Evolutionary conservation across 2,329 filamentous ascomycete species (phyloP).

Genomic region (Mollisia scopiformis): DNA sequence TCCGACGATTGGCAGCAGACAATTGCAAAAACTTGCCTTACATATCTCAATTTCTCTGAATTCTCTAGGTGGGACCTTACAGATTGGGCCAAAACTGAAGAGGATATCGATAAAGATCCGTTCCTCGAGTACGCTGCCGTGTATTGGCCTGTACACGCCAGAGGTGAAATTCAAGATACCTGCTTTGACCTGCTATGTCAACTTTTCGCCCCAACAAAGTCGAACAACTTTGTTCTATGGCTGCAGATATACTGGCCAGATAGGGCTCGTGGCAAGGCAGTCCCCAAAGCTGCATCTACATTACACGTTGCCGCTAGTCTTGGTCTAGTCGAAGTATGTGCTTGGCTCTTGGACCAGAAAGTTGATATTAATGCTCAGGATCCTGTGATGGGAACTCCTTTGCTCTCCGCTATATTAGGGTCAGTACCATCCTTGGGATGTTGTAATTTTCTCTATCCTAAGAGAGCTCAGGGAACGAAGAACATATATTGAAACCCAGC

Average conservation of each 20-base stretch:
- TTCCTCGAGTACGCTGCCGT: constrained; percentile 6
- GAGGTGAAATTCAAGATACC: not conserved
- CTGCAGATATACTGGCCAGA: constrained; percentile 5
- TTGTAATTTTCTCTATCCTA: too few relatives aligned
- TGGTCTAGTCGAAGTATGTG: constrained; percentile 3
- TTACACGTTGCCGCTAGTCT: constrained; percentile 10
- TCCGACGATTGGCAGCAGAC: not conserved
- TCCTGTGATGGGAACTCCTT: constrained; percentile 5
- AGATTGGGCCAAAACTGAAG: not conserved
- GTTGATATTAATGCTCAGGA: constrained; percentile 13
- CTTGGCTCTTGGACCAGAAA: constrained; percentile 8
- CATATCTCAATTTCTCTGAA: constrained; percentile 16
- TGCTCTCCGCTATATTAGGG: constrained; percentile 5
- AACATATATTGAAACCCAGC: too few relatives aligned
- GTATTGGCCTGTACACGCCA: not conserved
- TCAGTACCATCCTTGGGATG: too few relatives aligned
- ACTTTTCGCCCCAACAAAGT: not conserved
- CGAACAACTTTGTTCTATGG: constrained; percentile 3
- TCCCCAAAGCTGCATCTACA: constrained; percentile 4
- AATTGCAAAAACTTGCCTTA: constrained; percentile 10
- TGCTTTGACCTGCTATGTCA: not conserved
- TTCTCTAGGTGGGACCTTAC: constrained; percentile 5
- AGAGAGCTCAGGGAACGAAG: too few relatives aligned
- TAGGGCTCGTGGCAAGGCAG: not conserved
- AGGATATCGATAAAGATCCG: not conserved